Percentiles rank a stretch among this genome's conserved stretches.
Evolutionary conservation across 2,329 filamentous ascomycete genomes (phyloP).

Genomic region (Gaeumannomyces sp.): DNA sequence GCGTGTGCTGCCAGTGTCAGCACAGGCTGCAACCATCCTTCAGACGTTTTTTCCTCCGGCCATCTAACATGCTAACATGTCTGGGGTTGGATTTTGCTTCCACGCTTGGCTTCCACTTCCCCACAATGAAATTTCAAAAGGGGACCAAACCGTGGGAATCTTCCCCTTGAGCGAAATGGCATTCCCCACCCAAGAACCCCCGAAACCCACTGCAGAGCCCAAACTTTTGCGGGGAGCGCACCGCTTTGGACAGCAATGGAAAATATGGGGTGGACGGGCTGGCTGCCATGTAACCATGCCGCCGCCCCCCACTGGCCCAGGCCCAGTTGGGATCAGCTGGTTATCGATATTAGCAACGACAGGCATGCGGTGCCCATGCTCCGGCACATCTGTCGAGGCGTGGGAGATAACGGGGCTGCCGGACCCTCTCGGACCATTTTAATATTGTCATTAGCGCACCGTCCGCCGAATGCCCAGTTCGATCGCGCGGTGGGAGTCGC

Average conservation of each 20-base stretch:
- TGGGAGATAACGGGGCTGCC: not conserved
- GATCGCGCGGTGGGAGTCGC: not conserved
- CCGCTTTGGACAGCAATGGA: not conserved
- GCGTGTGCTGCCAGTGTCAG: not conserved
- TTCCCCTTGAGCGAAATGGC: not conserved
- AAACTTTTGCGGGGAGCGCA: not conserved
- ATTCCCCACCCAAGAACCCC: not conserved
- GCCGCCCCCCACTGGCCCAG: not conserved
- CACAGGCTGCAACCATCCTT: not conserved
- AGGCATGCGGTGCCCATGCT: not conserved
- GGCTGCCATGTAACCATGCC: too few species aligned
- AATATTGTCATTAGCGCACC: not conserved
- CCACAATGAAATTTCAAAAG: not conserved
- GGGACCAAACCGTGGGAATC: not conserved
- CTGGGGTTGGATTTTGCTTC: not conserved
- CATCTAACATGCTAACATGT: not conserved
- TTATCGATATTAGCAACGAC: not conserved
- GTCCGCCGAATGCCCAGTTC: not conserved
- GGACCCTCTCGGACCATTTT: not conserved
- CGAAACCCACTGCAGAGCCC: not conserved
- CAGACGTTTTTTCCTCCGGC: not conserved
- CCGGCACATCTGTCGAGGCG: not conserved
- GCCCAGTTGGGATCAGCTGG: not conserved
- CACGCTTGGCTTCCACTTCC: not conserved
- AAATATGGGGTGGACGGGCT: not conserved